A percentile compares a stretch with the other conserved stretches of the same genome.
Conservation (phyloP, 148 eudicot genomes). For the Drosera capensis region DNA sequence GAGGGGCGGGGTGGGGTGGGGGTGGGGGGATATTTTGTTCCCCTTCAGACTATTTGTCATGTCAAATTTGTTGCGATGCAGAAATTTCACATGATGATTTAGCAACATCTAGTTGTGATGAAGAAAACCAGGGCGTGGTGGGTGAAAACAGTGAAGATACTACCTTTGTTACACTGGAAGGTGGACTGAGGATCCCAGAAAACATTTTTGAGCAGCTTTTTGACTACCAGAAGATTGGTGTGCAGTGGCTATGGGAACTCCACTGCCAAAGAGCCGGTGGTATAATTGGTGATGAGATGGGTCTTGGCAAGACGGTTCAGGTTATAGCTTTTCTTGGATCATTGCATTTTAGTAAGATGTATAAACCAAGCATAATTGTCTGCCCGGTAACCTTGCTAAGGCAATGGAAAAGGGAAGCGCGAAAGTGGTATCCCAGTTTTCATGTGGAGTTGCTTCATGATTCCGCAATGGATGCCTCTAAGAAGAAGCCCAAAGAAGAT, state of each 20-base stretch:
- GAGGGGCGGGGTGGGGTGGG: no score
- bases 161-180: slow-evolving; percentile 66
- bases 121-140: slow-evolving; percentile 26
- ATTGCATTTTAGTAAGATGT: slow-evolving; percentile 82
- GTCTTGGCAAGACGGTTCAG: slow-evolving; percentile 98
- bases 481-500: slow-evolving; percentile 35
- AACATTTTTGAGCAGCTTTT: slow-evolving; percentile 56
- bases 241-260: slow-evolving; percentile 97
- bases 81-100: slow-evolving; percentile 27
- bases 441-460: slow-evolving; percentile 93
- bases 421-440: slow-evolving; percentile 78
- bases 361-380: slow-evolving; percentile 83
- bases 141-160: slow-evolving; percentile 31
- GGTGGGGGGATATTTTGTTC: no score
- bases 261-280: slow-evolving; percentile 99
- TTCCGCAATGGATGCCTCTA: slow-evolving; percentile 54
- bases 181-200: slow-evolving; percentile 80
- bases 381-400: slow-evolving; percentile 92
- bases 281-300: slow-evolving; percentile 98
- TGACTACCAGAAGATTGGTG: slow-evolving; percentile 97
- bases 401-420: slow-evolving; percentile 95
- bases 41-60: no score
- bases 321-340: slow-evolving; percentile 79
- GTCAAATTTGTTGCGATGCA: slow-evolving; percentile 6
- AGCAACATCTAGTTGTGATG: slow-evolving; percentile 21